A percentile compares a stretch with the other conserved stretches of the same genome.
These are phyloP conservation scores for Paramecium pentaurelia DNA, from an alignment of 73 alveolate species.

Conservation along the genomic window DNA sequence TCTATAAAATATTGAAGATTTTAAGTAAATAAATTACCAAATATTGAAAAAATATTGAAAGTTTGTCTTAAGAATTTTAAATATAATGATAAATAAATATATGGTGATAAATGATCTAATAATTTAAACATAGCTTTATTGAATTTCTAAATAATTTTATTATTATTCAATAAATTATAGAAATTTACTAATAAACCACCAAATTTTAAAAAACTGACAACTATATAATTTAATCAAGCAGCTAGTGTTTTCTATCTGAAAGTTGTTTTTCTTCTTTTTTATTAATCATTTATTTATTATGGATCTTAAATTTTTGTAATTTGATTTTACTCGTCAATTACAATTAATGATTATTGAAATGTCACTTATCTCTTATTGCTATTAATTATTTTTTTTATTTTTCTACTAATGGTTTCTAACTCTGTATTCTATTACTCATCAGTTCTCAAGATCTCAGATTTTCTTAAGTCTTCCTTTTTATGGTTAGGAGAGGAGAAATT, in stretches of 20 bases:
- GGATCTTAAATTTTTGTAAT: neutral
- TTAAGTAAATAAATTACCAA: no score
- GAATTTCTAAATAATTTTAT: neutral
- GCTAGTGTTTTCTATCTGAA: neutral
- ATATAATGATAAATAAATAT: neutral
- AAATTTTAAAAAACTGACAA: neutral
- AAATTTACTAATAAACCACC: neutral
- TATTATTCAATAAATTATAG: neutral
- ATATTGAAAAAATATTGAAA: neutral
- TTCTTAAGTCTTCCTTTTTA: neutral
- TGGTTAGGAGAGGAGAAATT: neutral
- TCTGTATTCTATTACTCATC: neutral
- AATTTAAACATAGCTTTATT: neutral
- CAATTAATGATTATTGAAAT: neutral
- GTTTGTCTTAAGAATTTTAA: neutral
- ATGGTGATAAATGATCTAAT: neutral
- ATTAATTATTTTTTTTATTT: neutral
- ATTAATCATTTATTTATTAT: neutral
- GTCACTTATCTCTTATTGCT: slow-evolving; percentile 10
- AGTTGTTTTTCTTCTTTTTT: neutral
- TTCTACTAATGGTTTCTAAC: neutral
- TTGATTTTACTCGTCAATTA: neutral
- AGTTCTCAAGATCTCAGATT: neutral
- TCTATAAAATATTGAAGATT: no score
- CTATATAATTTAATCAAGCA: neutral